A percentile compares a stretch with the other conserved stretches of the same genome.
Evolutionary conservation across 228 moss, liverwort and hornwort species (phyloP).

Genomic region (Sphagnum magellanicum): DNA sequence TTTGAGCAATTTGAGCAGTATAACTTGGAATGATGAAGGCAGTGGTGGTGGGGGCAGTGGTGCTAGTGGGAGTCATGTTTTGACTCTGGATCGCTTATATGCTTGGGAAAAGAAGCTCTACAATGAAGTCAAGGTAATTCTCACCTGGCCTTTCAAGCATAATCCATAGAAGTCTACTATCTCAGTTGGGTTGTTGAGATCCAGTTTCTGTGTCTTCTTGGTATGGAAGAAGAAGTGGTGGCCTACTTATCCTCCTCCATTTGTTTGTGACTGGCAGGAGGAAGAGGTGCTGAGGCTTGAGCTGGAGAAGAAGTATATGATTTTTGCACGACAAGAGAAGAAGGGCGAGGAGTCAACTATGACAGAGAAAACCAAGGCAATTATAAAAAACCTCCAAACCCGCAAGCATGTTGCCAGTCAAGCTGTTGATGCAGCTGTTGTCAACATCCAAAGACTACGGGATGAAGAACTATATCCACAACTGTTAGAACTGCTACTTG

Average conservation of each 20-base stretch:
- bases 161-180: no score
- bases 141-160: no score
- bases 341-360: conserved; percentile 70
- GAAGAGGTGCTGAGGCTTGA: conserved; percentile 69
- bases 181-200: no score
- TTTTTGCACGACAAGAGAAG: conserved; percentile 62
- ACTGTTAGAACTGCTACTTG: conserved; percentile 64
- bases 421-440: conserved; percentile 69
- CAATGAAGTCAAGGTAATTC: conserved; percentile 68
- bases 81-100: conserved; percentile 64
- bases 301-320: conserved; percentile 53
- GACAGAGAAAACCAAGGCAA: conserved; percentile 65
- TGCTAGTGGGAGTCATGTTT: conserved; percentile 42
- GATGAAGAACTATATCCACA: conserved; percentile 75
- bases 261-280: conserved; percentile 21
- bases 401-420: conserved; percentile 70
- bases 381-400: conserved; percentile 64
- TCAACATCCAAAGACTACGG: conserved; percentile 56
- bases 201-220: no score
- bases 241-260: no score
- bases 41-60: conserved; percentile 5
- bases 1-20: conserved; percentile 35
- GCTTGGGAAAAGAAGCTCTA: conserved; percentile 83
- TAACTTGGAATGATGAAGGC: conserved; percentile 53
- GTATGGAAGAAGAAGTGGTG: no score